Evolutionary conservation across 345 rosid genomes (phyloP), one percentile per base, ranked within the genome.

Genomic region (Turritis glabra): DNA sequence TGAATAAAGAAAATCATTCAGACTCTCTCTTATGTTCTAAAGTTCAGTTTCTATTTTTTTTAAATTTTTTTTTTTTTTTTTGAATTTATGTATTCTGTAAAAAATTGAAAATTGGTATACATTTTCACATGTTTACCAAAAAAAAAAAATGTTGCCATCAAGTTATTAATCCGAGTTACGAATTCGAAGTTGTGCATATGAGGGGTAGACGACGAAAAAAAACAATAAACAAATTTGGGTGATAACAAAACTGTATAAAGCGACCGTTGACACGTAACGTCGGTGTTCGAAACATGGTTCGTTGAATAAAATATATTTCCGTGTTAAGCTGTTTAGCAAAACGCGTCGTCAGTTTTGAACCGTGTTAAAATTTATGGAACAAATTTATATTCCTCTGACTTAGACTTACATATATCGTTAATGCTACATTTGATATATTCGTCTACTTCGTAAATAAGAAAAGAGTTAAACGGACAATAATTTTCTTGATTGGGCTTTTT

Each of bases 311-410:
- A 55, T 55, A 1, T 52, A 25, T 67, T 46, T 17, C 65, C 65
- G 66, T 22, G 57, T 46, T 30, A 18, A 7, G 59, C 21, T 54
- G 35, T 17, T 7, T n/a, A n/a, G n/a, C 48, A 23, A 3, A 8
- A 25, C 50, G 59, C 25, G 58, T 59, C 27, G 59, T 8, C 38
- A 17, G 19, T 2, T 71, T 58, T 50, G 30, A 61, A 50, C 75
- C 50, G 74, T n/a, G 14, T 71, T 43, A 48, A 27, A 41, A 23
- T 25, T 8, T 26, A 2, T 13, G 6, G 9, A 13, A 40, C 46
- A 50, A 21, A 15, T 7, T 2, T 13, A 17, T 32, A 32, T 56
- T 57, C 15, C 43, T 55, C 43, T 55, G 13, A 12, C 44, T 21
- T 52, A 30, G 3, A n/a, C n/a, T n/a, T n/a, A n/a, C n/a, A 6